Base-by-base conservation (phyloP, 768 basidiomycete genomes). In the Kwoniella mangroviensis region DNA sequence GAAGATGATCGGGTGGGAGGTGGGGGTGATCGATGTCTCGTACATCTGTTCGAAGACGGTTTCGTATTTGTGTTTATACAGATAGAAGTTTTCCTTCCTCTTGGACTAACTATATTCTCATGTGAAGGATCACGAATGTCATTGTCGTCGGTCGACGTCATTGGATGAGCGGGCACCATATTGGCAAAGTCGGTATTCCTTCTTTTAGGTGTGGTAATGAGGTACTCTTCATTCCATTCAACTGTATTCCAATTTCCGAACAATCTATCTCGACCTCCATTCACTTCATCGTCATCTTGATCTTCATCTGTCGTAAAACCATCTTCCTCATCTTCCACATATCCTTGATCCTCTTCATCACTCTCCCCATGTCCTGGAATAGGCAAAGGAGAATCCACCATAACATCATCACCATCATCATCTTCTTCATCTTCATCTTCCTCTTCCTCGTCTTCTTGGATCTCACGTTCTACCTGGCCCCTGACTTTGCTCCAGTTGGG, bases 251-350 rank as follows among this genome's bases (percentile, higher is more conserved):
- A 21, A 42, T 43, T 43, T 1, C 22, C 58, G 21, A 60, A 60
- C 9, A 60, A 4, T 12, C 41, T 34, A 60, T 60, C 58, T 43
- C 19, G n/a, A n/a, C 58, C 17, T 17, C n/a, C 41, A 60, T 60
- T 42, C 40, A 40, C 62, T 17, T 61, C 56, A 3, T 22, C 64
- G 17, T 65, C 63, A 15, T 70, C 70, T 41, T 71, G 65, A 13
- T 69, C 70, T 41, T 71, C 70, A 13, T 69, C 68, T 21, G 63
- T 58, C 13, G 69, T 70, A 45, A 60, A 65, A 26, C 65, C 70
- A 56, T 59, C 70, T 63, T 71, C 70, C 41, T 57, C 55, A 22
- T 71, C 70, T 53, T 71, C 70, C 17, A 62, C 59, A 52, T 71
- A 71, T 4, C 70, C 70, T 21, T 61, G 52, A 43, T 67, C 65